Conservation (phyloP, 257 asterid species). For the Przewalskia tangutica region DNA sequence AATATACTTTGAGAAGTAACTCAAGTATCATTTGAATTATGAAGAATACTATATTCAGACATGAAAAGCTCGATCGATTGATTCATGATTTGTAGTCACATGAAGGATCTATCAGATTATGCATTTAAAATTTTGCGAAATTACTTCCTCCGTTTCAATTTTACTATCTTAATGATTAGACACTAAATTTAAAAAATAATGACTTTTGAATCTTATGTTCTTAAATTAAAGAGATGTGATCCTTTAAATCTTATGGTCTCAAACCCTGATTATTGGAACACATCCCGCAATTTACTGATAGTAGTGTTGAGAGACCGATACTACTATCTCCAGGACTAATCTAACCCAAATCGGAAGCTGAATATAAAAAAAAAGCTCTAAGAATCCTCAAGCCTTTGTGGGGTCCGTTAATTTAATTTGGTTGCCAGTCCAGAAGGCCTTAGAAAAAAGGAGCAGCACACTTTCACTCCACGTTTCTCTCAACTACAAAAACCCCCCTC, state of each 20-base stretch:
- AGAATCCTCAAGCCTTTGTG: conserved; percentile 13
- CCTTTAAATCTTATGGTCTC: no score
- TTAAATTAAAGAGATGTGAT: no score
- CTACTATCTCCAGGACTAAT: no score
- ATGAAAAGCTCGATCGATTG: not conserved
- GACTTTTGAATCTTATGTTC: no score
- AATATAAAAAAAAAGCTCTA: not conserved
- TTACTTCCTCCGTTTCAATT: no score
- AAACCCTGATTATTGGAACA: no score
- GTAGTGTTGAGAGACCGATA: no score
- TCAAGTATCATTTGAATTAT: no score
- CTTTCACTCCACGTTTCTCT: not conserved
- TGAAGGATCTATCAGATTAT: conserved; percentile 24
- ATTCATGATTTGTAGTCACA: conserved; percentile 21
- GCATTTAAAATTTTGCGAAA: conserved; percentile 15
- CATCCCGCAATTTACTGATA: no score
- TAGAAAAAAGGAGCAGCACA: not conserved
- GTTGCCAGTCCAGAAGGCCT: conserved; percentile 13
- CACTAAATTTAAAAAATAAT: no score
- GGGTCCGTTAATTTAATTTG: conserved; percentile 25
- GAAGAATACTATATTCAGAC: not conserved
- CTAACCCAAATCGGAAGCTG: not conserved
- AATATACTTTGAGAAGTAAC: not conserved
- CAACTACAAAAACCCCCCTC: conserved; percentile 8
- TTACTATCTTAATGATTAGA: no score